phyloP scores from a whole-genome alignment of 306 rosid genomes.

The Fagus sylvatica region DNA sequence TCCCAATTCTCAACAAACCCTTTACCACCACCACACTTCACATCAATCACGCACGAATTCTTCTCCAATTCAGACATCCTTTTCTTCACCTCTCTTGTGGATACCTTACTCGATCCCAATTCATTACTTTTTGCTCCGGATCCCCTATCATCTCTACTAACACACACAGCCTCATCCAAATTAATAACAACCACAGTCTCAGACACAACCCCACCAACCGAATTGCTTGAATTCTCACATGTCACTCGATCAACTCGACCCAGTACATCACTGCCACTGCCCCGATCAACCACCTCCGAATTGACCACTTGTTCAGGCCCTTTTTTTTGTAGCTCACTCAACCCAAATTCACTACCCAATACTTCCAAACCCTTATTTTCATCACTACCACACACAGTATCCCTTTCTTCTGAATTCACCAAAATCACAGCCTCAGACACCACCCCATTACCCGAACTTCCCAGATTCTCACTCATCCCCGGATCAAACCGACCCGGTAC shows the following conservation, averaged over 20 bases:
- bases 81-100: slow-evolving; percentile 33
- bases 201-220: slow-evolving; percentile 36
- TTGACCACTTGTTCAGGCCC: slow-evolving; percentile 19
- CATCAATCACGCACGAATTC: slow-evolving; percentile 53
- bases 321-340: slow-evolving; percentile 31
- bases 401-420: slow-evolving; percentile 26
- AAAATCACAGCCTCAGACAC: slow-evolving; percentile 38
- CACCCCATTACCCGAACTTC: slow-evolving; percentile 39
- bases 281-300: slow-evolving; percentile 22
- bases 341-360: slow-evolving; percentile 31
- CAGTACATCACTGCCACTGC: slow-evolving; percentile 28
- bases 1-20: slow-evolving; percentile 47
- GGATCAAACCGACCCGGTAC: slow-evolving; percentile 42
- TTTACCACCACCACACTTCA: slow-evolving; percentile 48
- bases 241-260: slow-evolving; percentile 41
- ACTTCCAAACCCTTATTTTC: slow-evolving; percentile 35
- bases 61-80: slow-evolving; percentile 49
- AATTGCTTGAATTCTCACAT: slow-evolving; percentile 38
- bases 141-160: slow-evolving; percentile 34
- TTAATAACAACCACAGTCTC: slow-evolving; percentile 53
- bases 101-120: slow-evolving; percentile 42
- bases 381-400: neutral
- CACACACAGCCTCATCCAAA: slow-evolving; percentile 41
- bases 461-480: slow-evolving; percentile 33
- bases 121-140: slow-evolving; percentile 39